Percentiles rank a stretch among this genome's conserved stretches.
Evolutionary conservation across 2,329 filamentous ascomycete genomes (phyloP).

Genomic region (Arthroderma uncinatum): DNA sequence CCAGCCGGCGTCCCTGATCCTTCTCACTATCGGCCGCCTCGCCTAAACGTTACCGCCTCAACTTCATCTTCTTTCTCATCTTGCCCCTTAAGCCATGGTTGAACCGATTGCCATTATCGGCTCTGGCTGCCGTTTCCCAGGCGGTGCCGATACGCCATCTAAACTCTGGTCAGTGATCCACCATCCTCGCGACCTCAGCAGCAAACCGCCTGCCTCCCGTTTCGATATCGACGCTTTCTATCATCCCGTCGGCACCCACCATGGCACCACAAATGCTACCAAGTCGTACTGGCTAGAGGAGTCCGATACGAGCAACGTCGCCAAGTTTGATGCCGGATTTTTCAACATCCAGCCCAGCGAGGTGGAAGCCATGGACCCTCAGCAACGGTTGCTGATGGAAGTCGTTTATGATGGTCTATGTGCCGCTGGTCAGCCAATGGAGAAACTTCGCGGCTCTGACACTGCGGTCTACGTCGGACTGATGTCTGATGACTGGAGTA

Average conservation of each 20-base stretch:
- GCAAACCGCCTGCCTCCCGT: conserved; percentile 13
- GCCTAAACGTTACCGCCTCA: too few relatives aligned
- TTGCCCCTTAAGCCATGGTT: too few relatives aligned
- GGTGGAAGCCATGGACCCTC: conserved; percentile 24
- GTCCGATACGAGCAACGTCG: conserved; percentile 16
- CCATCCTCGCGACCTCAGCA: conserved; percentile 7
- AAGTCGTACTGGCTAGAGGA: conserved; percentile 13
- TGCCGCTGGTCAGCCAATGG: conserved; percentile 20
- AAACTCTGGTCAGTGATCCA: conserved; percentile 28
- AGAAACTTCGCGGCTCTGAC: conserved; percentile 21
- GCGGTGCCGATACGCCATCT: conserved; percentile 22
- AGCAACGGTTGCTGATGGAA: conserved; percentile 24
- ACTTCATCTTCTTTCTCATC: too few relatives aligned
- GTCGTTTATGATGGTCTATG: conserved; percentile 21
- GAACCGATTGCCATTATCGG: conserved; percentile 22
- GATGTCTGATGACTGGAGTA: conserved; percentile 23
- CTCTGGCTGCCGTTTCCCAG: conserved; percentile 29
- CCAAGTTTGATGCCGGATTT: conserved; percentile 25
- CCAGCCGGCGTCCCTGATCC: too few relatives aligned
- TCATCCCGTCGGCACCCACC: conserved; percentile 11
- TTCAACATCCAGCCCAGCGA: conserved; percentile 22
- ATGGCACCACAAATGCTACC: conserved; percentile 13
- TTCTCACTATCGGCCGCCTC: too few relatives aligned
- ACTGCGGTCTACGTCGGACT: conserved; percentile 27
- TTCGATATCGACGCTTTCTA: conserved; percentile 16